Evolutionary conservation across 176 grass and related monocot species (phyloP), one percentile per base, ranked within the genome.

Genomic region (Oryza officinalis): DNA sequence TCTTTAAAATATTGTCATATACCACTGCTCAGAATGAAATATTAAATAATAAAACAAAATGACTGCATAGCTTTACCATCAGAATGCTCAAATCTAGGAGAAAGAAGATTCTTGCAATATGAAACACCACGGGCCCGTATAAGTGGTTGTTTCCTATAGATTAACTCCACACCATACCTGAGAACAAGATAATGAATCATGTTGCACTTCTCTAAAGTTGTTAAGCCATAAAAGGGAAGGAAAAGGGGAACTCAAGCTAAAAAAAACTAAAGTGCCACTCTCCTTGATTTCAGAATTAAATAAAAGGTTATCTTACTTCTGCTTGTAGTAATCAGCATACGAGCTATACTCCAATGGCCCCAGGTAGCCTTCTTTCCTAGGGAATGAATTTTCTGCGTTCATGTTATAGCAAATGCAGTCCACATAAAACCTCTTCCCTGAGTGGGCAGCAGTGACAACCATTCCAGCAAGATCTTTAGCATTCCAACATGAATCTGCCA

Each of bases 81-180:
- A 83, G 93, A 96, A 88, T 94, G 89, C 81, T 99, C 96, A 87
- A 99, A 99, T 91, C 96, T 87, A 67, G 96, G 96, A 75, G 93
- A 99, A 50, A 99, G 91, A 67, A 99, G 93, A 88, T 99, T 99
- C 76, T 99, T 99, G 96, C 96, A 99, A 72, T 99, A 99, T 46
- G 96, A 99, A 85, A 99, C 91, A 72, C 96, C 96, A 35, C 93
- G 93, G 79, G 87, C 96, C 31, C 93, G 85, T 90, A 99, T 99
- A 85, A 99, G 96, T 89, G 96, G 89, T 64, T 99, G 96, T 77
- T 94, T 99, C 91, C 92, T 99, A 89, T 94, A 90, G 65, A 95
- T 92, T 88, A 99, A 90, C 83, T 96, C 96, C 63, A 99, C 96
- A 1, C 96, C 96, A 63, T 99, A 99, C 76, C 96, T 99, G 43